phyloP scores from a whole-genome alignment of 2,329 filamentous ascomycete genomes.

The Torrubiella hemipterigena region DNA sequence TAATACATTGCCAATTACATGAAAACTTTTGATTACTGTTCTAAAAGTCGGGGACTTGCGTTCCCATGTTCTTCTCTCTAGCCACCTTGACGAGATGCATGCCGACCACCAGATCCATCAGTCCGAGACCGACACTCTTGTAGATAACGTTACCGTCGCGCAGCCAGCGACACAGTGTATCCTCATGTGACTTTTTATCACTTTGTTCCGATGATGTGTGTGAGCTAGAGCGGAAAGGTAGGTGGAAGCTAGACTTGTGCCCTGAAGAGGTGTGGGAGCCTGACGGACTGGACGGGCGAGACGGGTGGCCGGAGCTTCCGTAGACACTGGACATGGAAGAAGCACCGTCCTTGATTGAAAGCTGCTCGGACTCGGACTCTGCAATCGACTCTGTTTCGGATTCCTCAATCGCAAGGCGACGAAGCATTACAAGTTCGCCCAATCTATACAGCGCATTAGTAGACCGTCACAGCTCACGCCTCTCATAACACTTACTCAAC shows the following conservation, averaged over 20 bases:
- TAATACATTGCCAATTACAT: not conserved
- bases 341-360: slow-evolving; percentile 19
- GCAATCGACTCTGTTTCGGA: slow-evolving; percentile 19
- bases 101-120: slow-evolving; percentile 56
- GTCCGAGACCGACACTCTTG: slow-evolving; percentile 53
- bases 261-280: slow-evolving; percentile 18
- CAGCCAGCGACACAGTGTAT: slow-evolving; percentile 43
- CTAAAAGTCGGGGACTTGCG: slow-evolving; percentile 38
- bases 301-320: slow-evolving; percentile 12
- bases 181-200: slow-evolving; percentile 31
- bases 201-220: slow-evolving; percentile 12
- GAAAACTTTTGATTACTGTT: not conserved
- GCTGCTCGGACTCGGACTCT: slow-evolving; percentile 15
- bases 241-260: slow-evolving; percentile 20
- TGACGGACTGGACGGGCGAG: slow-evolving; percentile 17
- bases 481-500: slow-evolving; percentile 48
- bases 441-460: slow-evolving; percentile 31
- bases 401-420: slow-evolving; percentile 29
- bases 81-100: slow-evolving; percentile 45
- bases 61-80: slow-evolving; percentile 40
- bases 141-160: slow-evolving; percentile 54
- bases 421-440: slow-evolving; percentile 63
- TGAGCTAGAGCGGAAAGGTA: slow-evolving; percentile 18
- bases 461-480: slow-evolving; percentile 1
- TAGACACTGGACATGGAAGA: slow-evolving; percentile 30